Evolutionary conservation across 345 rosid species (phyloP), one percentile per base, ranked within the genome.

Genomic region (Eucalyptus microcorys): DNA sequence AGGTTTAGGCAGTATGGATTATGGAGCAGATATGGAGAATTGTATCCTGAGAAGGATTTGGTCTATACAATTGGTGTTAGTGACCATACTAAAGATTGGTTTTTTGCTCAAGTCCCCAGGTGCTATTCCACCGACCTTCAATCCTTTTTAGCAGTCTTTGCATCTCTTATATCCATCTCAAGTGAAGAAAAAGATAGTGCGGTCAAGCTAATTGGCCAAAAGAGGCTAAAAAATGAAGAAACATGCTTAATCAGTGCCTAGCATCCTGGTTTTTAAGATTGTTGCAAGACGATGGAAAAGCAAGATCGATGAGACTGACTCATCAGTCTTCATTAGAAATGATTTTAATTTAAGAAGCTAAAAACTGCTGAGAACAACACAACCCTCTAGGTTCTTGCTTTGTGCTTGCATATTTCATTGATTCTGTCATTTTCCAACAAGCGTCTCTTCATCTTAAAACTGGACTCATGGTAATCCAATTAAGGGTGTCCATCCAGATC

Each of bases 1-100:
- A 96, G 99, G 92, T 97, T 94, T 91, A 95, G 98, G 95, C 99
- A 97, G 90, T 98, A 98, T 80, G 99, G 99, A 42, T 91, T 98
- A 90, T 98, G 99, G 99, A 93, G 92, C 68, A 94, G 98, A 90
- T 97, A 98, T 88, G 87, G 96, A 45, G 98, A 97, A 49, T 64
- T 96, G 87, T 98, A 96, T 92, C 99, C 99, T 22, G 91, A 92
- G 57, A 92, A 91, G 49, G 99, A 98, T 92, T 92, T 98, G 94
- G 93, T 97, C 84, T 98, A 95, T 92, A 95, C 94, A 40, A 87
- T 97, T 40, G 99, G 98, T 49, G 91, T 90, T 64, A 95, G 98
- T 84, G 95, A 98, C 89, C 95, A 94, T 84, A 91, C 90, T 53
- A 95, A 90, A 91, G 99, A 97, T 90, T 96, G 99, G 99, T 96